Base-by-base conservation (phyloP, 495 filamentous ascomycete genomes). In the Lepraria neglecta region DNA sequence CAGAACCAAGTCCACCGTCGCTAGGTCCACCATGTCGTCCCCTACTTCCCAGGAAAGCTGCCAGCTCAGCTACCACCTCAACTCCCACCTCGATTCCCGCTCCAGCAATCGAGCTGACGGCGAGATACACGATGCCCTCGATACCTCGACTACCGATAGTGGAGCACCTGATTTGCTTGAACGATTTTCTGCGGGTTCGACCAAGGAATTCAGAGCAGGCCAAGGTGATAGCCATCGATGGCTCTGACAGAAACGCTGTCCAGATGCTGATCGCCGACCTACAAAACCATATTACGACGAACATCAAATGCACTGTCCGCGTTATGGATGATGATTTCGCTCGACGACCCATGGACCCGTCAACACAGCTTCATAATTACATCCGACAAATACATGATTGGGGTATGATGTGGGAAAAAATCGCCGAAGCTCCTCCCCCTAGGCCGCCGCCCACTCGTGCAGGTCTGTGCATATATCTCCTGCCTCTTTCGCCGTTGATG, bases 401-500 rank as follows among this genome's bases (percentile, higher is more conserved):
- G 48, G 10, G 12, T 31, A 21, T 12, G 12, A 52, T 52, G n/a
- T 52, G n/a, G 48, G 3, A 52, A 4, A 52, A 11, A 21, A 52
- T 52, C 6, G 12, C 14, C 24, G 15, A 24, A 27, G 48, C 43
- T 45, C 43, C 43, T 11, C 19, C 19, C 14, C 43, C 43, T 21
- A 28, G 17, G 5, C n/a, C 6, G 48, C 24, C 48, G 12, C 24
- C 19, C 24, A 27, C 21, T 12, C 48, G 28, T 24, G 24, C 24
- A 24, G 24, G 24, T 24, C 48, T 21, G 5, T 52, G 48, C 28
- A 52, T 52, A 5, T 52, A 52, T 27, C 19, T 52, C 0, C 48
- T 52, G 15, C 48, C 48, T 19, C 48, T 52, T 27, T 52, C 48
- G 17, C 48, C 48, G 24, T 24, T 52, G 19, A 52, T 52, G 28